phyloP scores from a whole-genome alignment of 345 rosid genomes.

The Noccaea bulbosa region DNA sequence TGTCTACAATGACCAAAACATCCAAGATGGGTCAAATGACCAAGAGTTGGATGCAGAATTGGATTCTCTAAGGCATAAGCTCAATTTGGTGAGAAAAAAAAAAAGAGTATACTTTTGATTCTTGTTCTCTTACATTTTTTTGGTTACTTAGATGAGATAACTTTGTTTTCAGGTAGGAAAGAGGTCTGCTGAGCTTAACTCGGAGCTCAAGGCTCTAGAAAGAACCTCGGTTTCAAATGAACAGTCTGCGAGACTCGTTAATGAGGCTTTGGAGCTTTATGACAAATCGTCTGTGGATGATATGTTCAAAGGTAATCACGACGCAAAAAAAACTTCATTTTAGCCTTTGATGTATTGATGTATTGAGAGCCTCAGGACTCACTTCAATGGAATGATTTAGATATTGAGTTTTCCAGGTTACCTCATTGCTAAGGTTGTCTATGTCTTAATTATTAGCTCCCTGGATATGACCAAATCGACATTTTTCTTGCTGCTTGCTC shows the following conservation, averaged over 20 bases:
- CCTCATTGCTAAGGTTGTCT: background rate
- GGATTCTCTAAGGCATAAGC: conserved; percentile 66
- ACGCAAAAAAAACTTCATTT: conserved; percentile 13
- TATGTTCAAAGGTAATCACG: conserved; percentile 64
- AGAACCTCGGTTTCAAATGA: conserved; percentile 53
- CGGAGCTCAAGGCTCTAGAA: conserved; percentile 65
- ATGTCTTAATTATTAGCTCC: background rate
- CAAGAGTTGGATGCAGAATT: conserved; percentile 63
- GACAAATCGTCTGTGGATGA: conserved; percentile 53
- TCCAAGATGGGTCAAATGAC: conserved; percentile 50
- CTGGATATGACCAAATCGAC: background rate
- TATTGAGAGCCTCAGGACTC: background rate
- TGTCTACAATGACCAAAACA: conserved; percentile 35
- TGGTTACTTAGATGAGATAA: conserved; percentile 13
- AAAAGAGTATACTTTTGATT: background rate
- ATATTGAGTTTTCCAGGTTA: conserved; percentile 20
- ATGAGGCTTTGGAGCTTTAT: conserved; percentile 58
- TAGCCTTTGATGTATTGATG: conserved; percentile 6
- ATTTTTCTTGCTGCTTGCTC: background rate
- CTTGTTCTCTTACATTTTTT: background rate
- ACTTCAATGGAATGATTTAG: background rate
- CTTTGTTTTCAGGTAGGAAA: conserved; percentile 51
- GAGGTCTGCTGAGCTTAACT: conserved; percentile 64
- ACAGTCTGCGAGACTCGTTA: conserved; percentile 51
- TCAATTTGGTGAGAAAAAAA: conserved; percentile 57